Evolutionary conservation across 164 flowering plant species (phyloP), one percentile per base, ranked within the genome.

Genomic region (Vitis rotundifolia): DNA sequence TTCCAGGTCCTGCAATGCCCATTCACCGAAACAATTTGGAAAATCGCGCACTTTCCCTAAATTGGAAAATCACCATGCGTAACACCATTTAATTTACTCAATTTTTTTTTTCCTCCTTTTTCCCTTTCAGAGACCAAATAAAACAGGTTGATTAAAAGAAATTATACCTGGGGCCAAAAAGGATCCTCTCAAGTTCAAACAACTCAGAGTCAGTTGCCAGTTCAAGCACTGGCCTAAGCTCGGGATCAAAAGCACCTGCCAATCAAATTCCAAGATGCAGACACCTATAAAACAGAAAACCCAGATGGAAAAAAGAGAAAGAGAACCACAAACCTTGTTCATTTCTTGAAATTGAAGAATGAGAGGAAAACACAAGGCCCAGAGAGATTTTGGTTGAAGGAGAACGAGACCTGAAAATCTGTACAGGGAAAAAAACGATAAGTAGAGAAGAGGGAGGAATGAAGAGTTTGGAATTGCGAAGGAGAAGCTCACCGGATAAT

Each of bases 121-220:
- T 53, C 56, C 44, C 44, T 3, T 37, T 37, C 44, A 22, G 26
- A 22, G 26, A 37, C n/a, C 64, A 9, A 12, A 63, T 18, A 6
- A 60, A n/a, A 12, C 9, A 54, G 13, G 16, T 26, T 7, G 52
- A 22, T 11, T 49, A 14, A 54, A 55, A 49, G 29, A 69, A 9
- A 18, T 37, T 7, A 37, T 37, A 87, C 98, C 97, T 94, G 29
- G 89, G 90, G 9, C 97, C 95, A 57, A 88, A 94, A 31, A 94
- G 94, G 73, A 94, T 92, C 16, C 77, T 73, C 68, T 85, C 87
- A 57, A 94, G 80, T 75, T 94, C 95, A 70, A 79, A 87, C 69
- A 94, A 74, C 70, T 94, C 99, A 47, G 94, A 81, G 58, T 88
- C 89, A 0, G 97, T 87, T 15, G 99, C 99, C 0, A 94, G 83